phyloP scores from a whole-genome alignment of 371 early-diverging fungal species.

The Saksenaea vasiformis region DNA sequence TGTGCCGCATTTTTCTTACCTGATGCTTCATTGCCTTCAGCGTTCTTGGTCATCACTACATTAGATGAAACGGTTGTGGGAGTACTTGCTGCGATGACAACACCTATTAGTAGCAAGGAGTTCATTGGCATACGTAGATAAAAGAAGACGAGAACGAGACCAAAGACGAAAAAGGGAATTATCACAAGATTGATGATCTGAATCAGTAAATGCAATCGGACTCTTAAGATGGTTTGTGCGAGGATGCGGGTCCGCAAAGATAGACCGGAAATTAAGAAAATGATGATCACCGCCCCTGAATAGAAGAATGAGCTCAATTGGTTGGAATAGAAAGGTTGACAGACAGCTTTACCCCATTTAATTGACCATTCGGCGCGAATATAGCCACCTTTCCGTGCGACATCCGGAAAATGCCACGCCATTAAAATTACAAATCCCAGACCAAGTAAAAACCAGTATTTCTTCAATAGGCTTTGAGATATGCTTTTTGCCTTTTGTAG shows the following conservation, averaged over 20 bases:
- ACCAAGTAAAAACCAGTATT: conserved; percentile 59
- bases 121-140: conserved; percentile 48
- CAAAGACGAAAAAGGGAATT: conserved; percentile 69
- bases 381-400: conserved; percentile 60
- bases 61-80: conserved; percentile 83
- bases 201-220: conserved; percentile 65
- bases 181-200: conserved; percentile 64
- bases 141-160: conserved; percentile 55
- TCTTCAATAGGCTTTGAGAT: conserved; percentile 12
- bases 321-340: background rate
- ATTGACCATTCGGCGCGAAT: conserved; percentile 63
- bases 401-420: conserved; percentile 56
- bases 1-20: conserved; percentile 23
- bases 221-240: conserved; percentile 56
- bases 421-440: conserved; percentile 60
- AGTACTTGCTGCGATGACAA: conserved; percentile 68
- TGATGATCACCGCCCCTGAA: conserved; percentile 60
- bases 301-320: background rate
- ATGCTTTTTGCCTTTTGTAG: background rate
- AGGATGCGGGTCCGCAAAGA: conserved; percentile 68
- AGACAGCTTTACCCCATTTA: conserved; percentile 55
- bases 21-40: conserved; percentile 70
- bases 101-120: conserved; percentile 61
- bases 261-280: conserved; percentile 75
- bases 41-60: conserved; percentile 78